Base-by-base conservation (phyloP, 2,329 filamentous ascomycete species). In the Epichloe amarillans region DNA sequence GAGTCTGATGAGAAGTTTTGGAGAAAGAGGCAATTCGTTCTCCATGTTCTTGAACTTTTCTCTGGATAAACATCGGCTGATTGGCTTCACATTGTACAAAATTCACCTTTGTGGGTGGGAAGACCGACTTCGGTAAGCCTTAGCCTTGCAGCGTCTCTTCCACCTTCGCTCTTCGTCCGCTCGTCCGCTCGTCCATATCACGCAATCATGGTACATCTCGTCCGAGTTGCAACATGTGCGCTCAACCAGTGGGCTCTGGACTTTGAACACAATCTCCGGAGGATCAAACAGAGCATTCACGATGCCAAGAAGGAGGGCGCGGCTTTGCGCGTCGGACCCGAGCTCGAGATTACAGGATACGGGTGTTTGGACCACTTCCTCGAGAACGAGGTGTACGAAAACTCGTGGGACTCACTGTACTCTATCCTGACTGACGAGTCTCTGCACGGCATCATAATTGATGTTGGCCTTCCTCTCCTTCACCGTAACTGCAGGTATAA, bases 251-350 rank as follows among this genome's bases (percentile, higher is more conserved):
- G 65, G 63, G 65, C 75, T 11, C 33, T 52, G 42, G 50, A 52
- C 39, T 49, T 71, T 82, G 19, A 77, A 54, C 82, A 81, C 38
- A 87, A 87, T 59, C 64, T 72, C 2, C 71, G 74, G 46, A 72
- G 83, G 17, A 85, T 86, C 55, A 72, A 82, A 17, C 71, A 83
- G 61, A 80, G 76, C 50, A 81, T 86, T 57, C 69, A 66, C 37
- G 57, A 66, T 26, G 80, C 83, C 17, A 86, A 85, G 63, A 69
- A 67, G 45, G 70, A 71, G 3, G 78, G 80, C 26, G 82, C 82
- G n/a, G 76, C 71, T 10, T 64, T 86, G n/a, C 72, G 82, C 48
- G 73, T 77, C 2, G 78, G 79, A 3, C 79, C 74, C 2, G 50
- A 72, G 79, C 65, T 75, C 17, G 73, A 77, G 60, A 70, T 64